Percentiles rank a stretch among this genome's conserved stretches.
phyloP scores from a whole-genome alignment of 805 yeast genomes.

The Ogataea parapolymorpha region DNA sequence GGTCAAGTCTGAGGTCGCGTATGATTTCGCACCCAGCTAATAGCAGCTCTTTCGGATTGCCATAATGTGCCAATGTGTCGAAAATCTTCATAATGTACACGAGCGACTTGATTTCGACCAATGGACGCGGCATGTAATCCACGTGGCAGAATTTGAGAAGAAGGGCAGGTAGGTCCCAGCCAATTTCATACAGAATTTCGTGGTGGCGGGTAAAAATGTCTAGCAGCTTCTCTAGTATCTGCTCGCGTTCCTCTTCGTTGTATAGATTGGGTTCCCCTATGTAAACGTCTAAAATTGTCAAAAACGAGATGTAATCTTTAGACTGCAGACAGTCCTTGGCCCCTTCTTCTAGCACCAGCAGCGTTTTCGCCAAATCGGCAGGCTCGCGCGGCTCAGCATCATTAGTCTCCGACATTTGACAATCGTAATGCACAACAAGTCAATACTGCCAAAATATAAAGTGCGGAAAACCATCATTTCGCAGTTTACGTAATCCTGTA shows the following conservation, averaged over 20 bases:
- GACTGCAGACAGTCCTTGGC: slow-evolving; percentile 36
- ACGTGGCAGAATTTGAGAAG: slow-evolving; percentile 51
- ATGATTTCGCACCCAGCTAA: slow-evolving; percentile 68
- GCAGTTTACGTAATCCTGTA: slow-evolving; percentile 2
- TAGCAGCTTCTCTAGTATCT: slow-evolving; percentile 44
- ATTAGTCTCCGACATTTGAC: slow-evolving; percentile 6
- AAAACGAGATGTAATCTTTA: slow-evolving; percentile 63
- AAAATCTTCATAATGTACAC: slow-evolving; percentile 45
- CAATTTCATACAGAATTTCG: slow-evolving; percentile 60
- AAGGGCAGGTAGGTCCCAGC: slow-evolving; percentile 88
- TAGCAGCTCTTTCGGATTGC: slow-evolving; percentile 79
- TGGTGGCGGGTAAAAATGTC: slow-evolving; percentile 44
- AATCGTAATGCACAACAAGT: neutral
- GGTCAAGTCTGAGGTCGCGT: slow-evolving; percentile 28
- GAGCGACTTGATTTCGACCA: slow-evolving; percentile 28
- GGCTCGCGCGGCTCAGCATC: slow-evolving; percentile 13
- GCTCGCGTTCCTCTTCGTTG: slow-evolving; percentile 46
- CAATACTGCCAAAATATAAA: neutral
- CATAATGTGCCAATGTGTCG: slow-evolving; percentile 60
- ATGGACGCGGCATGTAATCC: neutral
- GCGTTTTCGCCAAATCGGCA: slow-evolving; percentile 8
- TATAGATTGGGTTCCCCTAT: slow-evolving; percentile 47
- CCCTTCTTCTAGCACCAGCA: slow-evolving; percentile 23
- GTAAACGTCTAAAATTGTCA: slow-evolving; percentile 67
- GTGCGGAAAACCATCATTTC: neutral